These are phyloP conservation scores for Elsinoe perseae DNA, from an alignment of 2,329 filamentous ascomycete species.

Conservation along the genomic window DNA sequence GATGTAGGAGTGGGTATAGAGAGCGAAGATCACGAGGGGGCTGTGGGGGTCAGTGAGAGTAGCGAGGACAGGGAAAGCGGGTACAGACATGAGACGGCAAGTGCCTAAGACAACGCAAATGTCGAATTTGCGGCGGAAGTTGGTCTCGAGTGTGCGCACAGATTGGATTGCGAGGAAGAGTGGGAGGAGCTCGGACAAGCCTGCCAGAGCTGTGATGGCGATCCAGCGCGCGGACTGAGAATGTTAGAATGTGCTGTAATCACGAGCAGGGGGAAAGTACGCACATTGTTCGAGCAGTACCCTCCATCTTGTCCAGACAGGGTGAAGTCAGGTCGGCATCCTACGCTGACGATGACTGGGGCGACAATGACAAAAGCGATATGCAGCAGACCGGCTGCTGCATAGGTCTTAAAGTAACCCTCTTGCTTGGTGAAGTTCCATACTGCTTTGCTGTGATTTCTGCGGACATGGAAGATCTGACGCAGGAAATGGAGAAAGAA, in stretches of 20 bases:
- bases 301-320: not conserved
- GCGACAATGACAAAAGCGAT: constrained; percentile 1
- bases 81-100: not conserved
- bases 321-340: not conserved
- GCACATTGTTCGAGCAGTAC: constrained; percentile 2
- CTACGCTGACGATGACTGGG: not conserved
- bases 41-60: not conserved
- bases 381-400: constrained; percentile 1
- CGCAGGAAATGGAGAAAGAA: constrained; percentile 11
- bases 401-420: constrained; percentile 9
- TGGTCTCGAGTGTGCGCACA: constrained; percentile 9
- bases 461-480: constrained; percentile 11
- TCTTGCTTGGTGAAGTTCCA: constrained; percentile 6
- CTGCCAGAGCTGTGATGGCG: constrained; percentile 2
- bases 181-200: constrained; percentile 10
- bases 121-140: constrained; percentile 11
- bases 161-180: constrained; percentile 11
- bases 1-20: constrained; percentile 12
- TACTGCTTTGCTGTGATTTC: not conserved
- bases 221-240: constrained; percentile 6
- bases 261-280: not conserved
- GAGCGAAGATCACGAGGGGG: constrained; percentile 7
- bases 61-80: not conserved
- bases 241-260: not conserved
- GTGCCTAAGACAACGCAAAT: constrained; percentile 2